These are phyloP conservation scores for Ogataea methylovora DNA, from an alignment of 805 yeast genomes.

Conservation along the genomic window DNA sequence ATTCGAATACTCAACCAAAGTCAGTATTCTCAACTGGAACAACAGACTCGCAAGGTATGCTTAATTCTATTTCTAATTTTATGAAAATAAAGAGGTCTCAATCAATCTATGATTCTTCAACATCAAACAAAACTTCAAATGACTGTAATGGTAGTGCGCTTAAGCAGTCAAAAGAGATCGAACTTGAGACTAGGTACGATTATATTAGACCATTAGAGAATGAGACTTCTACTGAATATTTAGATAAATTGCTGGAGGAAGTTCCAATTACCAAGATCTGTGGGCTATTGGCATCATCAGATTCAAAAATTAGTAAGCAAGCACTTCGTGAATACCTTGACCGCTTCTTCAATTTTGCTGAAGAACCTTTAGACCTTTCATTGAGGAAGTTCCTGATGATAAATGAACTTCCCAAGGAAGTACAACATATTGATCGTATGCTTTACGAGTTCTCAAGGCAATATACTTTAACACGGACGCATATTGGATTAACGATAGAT, in stretches of 20 bases:
- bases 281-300: slow-evolving; percentile 22
- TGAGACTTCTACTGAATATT: slow-evolving; percentile 25
- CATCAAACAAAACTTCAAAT: too few relatives aligned
- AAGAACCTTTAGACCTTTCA: slow-evolving; percentile 59
- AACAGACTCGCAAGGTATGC: slow-evolving; percentile 16
- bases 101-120: neutral
- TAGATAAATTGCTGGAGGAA: slow-evolving; percentile 21
- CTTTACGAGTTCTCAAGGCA: slow-evolving; percentile 48
- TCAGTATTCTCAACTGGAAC: slow-evolving; percentile 1
- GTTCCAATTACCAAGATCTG: slow-evolving; percentile 19
- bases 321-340: slow-evolving; percentile 19
- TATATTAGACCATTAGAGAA: slow-evolving; percentile 7
- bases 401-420: slow-evolving; percentile 58
- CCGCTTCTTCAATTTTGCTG: slow-evolving; percentile 38
- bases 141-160: too few relatives aligned
- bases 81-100: slow-evolving; percentile 13
- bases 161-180: too few relatives aligned
- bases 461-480: slow-evolving; percentile 38
- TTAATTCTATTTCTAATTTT: slow-evolving; percentile 22
- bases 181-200: too few relatives aligned
- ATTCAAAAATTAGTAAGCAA: slow-evolving; percentile 18
- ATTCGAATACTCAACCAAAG: too few relatives aligned
- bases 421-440: slow-evolving; percentile 71
- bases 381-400: slow-evolving; percentile 51
- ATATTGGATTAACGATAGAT: slow-evolving; percentile 32